Evolutionary conservation across 805 yeast genomes (phyloP).

Genomic region (Candida alai): DNA sequence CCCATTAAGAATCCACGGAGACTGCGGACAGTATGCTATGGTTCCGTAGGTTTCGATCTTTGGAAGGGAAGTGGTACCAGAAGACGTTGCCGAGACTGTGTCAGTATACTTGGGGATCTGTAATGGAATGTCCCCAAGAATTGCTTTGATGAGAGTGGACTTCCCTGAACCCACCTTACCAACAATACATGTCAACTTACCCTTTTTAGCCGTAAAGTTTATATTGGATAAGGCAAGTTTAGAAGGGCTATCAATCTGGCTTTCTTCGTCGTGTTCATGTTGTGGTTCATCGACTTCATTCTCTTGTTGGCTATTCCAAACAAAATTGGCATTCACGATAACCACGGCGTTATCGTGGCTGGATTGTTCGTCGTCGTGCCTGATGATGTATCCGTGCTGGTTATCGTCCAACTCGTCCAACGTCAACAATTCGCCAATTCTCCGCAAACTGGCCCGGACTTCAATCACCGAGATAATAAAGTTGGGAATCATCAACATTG

Average conservation of each 20-base stretch:
- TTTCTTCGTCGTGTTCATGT: conserved; percentile 17
- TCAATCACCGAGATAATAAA: conserved; percentile 26
- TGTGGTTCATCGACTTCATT: conserved; percentile 10
- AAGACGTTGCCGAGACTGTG: conserved; percentile 10
- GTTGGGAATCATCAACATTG: conserved; percentile 31
- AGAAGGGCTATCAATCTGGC: conserved; percentile 12
- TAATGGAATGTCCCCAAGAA: conserved; percentile 30
- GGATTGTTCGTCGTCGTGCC: conserved; percentile 13
- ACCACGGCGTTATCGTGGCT: conserved; percentile 17
- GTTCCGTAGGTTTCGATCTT: conserved; percentile 24
- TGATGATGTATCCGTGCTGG: conserved; percentile 16
- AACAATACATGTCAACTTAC: conserved; percentile 38
- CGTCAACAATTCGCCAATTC: conserved; percentile 29
- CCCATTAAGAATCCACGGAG: conserved; percentile 40
- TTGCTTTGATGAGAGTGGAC: conserved; percentile 31
- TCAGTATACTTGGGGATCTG: conserved; percentile 9
- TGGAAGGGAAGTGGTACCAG: conserved; percentile 11
- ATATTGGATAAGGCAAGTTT: conserved; percentile 29
- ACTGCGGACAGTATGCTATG: conserved; percentile 39
- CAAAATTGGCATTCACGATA: conserved; percentile 28
- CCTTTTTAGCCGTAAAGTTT: conserved; percentile 29
- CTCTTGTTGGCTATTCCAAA: conserved; percentile 43
- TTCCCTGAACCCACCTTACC: conserved; percentile 42
- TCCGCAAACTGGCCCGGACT: conserved; percentile 27
- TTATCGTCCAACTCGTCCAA: conserved; percentile 32